Conservation (phyloP, 306 rosid species). For the Acacia confusa region DNA sequence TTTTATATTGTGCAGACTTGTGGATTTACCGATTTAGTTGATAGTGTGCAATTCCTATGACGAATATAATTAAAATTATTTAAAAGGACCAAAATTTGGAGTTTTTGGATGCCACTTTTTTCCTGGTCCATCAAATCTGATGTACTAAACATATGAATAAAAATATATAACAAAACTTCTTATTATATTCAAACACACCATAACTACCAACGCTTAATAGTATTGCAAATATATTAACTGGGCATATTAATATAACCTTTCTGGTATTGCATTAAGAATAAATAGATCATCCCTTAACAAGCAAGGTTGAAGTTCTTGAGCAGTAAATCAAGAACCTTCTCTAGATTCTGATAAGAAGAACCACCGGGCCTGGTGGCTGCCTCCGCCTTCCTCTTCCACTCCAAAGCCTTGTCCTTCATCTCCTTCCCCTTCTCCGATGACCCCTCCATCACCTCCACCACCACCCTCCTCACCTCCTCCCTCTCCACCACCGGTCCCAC, state of each 20-base stretch:
- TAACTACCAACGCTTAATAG: background rate
- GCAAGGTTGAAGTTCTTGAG: background rate
- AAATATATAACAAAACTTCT: background rate
- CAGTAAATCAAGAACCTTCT: background rate
- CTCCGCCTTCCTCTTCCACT: slow-evolving; percentile 30
- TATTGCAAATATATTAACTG: too few species aligned
- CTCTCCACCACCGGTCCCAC: background rate
- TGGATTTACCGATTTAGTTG: too few species aligned
- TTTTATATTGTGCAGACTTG: background rate
- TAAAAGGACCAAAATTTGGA: background rate
- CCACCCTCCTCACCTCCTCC: slow-evolving; percentile 11
- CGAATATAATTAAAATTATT: too few species aligned
- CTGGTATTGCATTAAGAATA: background rate
- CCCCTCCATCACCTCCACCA: slow-evolving; percentile 16
- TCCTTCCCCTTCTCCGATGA: background rate
- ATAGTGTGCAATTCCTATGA: background rate
- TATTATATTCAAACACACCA: background rate
- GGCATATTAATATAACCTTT: background rate
- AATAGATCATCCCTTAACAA: background rate
- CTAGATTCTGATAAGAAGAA: slow-evolving; percentile 3
- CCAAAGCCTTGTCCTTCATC: background rate
- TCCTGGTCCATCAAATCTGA: background rate
- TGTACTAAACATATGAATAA: background rate
- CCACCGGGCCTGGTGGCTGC: background rate
- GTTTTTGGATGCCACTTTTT: background rate